Percentiles rank a stretch among this genome's conserved stretches.
phyloP scores from a whole-genome alignment of 495 filamentous ascomycete species.

The Alectoria sarmentosa region DNA sequence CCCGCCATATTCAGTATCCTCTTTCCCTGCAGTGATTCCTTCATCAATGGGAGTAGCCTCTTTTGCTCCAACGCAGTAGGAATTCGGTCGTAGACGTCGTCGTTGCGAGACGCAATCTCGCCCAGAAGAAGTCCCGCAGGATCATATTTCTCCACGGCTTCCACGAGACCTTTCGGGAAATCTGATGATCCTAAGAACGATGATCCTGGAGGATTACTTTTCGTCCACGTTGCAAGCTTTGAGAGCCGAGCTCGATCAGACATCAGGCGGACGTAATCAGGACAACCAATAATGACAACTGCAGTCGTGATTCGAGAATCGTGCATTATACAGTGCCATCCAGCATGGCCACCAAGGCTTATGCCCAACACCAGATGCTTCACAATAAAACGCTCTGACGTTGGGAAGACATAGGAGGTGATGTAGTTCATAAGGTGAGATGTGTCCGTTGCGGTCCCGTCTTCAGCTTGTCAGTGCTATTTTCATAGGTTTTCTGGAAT shows the following conservation, averaged over 20 bases:
- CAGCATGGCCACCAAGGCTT: conserved; percentile 81
- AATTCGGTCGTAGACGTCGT: conserved; percentile 21
- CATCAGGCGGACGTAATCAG: conserved; percentile 77
- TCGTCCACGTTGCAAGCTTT: conserved; percentile 55
- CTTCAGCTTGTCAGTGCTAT: conserved; percentile 27
- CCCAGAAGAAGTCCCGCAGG: conserved; percentile 63
- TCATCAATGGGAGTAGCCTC: conserved; percentile 36
- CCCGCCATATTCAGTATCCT: conserved; percentile 72
- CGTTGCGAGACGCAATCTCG: conserved; percentile 29
- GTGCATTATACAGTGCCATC: conserved; percentile 72
- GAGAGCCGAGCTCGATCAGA: conserved; percentile 68
- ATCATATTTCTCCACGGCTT: conserved; percentile 55
- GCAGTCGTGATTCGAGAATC: conserved; percentile 71
- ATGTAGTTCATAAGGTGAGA: conserved; percentile 64
- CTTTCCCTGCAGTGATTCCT: conserved; percentile 57
- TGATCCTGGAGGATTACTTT: conserved; percentile 46
- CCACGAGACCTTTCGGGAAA: conserved; percentile 61
- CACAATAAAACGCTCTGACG: conserved; percentile 46
- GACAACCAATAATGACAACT: conserved; percentile 78
- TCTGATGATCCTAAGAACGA: conserved; percentile 67
- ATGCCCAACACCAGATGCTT: conserved; percentile 73
- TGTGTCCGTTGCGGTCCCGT: conserved; percentile 71
- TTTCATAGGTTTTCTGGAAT: neutral
- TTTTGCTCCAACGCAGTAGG: conserved; percentile 41
- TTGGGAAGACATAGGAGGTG: conserved; percentile 64